Evolutionary conservation across 2,329 filamentous ascomycete species (phyloP).

Genomic region (Kalmusia sp.): DNA sequence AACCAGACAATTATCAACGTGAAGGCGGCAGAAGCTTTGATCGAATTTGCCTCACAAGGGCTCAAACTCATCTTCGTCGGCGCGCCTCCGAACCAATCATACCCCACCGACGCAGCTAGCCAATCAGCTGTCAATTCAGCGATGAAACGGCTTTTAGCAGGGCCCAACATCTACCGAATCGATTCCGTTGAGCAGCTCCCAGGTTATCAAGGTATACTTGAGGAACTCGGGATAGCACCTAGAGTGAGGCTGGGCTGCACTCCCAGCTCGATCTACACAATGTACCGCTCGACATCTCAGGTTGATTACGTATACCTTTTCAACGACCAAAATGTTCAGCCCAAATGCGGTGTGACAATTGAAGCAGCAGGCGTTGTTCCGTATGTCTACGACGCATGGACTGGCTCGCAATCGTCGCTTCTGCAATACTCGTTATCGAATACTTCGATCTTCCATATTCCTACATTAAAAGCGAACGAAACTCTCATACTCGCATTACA

Average conservation of each 20-base stretch:
- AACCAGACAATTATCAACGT: slow-evolving; percentile 48
- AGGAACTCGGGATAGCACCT: slow-evolving; percentile 41
- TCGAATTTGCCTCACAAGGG: slow-evolving; percentile 45
- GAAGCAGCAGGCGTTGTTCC: slow-evolving; percentile 27
- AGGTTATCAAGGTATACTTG: slow-evolving; percentile 36
- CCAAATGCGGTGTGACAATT: slow-evolving; percentile 16
- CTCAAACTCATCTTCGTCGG: slow-evolving; percentile 53
- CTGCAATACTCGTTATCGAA: slow-evolving; percentile 39
- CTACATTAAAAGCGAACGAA: slow-evolving; percentile 51
- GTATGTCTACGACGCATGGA: slow-evolving; percentile 53
- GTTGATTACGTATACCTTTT: slow-evolving; percentile 51
- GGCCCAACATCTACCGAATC: slow-evolving; percentile 45
- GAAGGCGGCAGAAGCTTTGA: slow-evolving; percentile 40
- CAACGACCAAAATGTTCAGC: slow-evolving; percentile 37
- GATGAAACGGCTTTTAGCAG: slow-evolving; percentile 28
- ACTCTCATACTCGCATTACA: slow-evolving; percentile 49
- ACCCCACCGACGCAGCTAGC: slow-evolving; percentile 29
- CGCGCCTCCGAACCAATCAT: slow-evolving; percentile 14
- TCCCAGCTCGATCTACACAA: slow-evolving; percentile 31
- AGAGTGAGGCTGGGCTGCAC: slow-evolving; percentile 16
- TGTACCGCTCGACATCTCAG: slow-evolving; percentile 41
- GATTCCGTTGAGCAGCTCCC: slow-evolving; percentile 40
- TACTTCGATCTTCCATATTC: slow-evolving; percentile 38
- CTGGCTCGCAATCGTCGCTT: slow-evolving; percentile 44
- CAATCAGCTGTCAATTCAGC: slow-evolving; percentile 19